Evolutionary conservation across 2,329 filamentous ascomycete genomes (phyloP), one percentile per base, ranked within the genome.

Genomic region (Metarhizium guizhouense): DNA sequence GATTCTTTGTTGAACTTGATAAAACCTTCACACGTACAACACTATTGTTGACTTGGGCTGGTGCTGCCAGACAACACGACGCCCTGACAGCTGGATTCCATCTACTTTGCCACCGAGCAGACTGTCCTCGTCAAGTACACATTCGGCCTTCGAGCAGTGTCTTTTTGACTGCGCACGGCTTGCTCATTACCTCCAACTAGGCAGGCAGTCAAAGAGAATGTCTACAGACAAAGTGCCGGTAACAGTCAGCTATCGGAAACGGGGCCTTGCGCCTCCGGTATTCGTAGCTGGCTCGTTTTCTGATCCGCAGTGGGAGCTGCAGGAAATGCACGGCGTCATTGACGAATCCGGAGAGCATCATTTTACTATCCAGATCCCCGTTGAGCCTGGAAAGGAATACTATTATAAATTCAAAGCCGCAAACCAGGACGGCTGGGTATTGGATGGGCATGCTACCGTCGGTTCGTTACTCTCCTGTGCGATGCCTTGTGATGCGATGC

Each of bases 351-450:
- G 78, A n/a, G 74, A 84, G 54, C 72, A 82, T 56, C 65, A 77
- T 13, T 91, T 88, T 65, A 74, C 70, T 47, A 82, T 82, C 56
- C 69, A 76, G 1, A 74, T 89, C 48, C 67, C 76, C 40, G 74
- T 80, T 7, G 73, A 81, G 18, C 73, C 79, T 25, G 80, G 79
- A 25, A 77, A 80, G 50, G 78, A 82, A 56, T 82, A 89, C 60
- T 83, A 88, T 63, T 92, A 90, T 77, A 91, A 90, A 69, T 87
- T 91, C 62, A 80, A 85, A 34, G 73, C 87, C 40, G 86, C 86
- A 10, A 67, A 76, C 20, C 82, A 81, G 51, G 80, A 88, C 60
- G 88, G 84, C 82, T 89, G 86, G 86, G 74, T 84, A 29, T 68
- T 88, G 49, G 82, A 90, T 61, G 83, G 88, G 56, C 74, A 73